Percentiles rank a stretch among this genome's conserved stretches.
Evolutionary conservation across 352 stramenopile genomes (phyloP).

Genomic region (Aphanomyces invadans): DNA sequence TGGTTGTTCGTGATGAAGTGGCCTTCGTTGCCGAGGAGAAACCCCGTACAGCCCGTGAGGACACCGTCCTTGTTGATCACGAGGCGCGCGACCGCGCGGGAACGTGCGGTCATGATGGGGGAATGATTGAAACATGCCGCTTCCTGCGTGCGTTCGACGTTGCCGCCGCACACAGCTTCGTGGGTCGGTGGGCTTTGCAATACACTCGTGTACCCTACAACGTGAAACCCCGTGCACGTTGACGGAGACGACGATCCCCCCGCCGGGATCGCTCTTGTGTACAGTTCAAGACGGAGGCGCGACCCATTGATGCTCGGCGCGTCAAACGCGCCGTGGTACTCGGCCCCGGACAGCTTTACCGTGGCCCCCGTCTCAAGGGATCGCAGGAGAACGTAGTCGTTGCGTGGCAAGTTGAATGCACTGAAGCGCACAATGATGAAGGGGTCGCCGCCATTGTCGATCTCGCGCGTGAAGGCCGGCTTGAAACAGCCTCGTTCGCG

Average conservation of each 20-base stretch:
- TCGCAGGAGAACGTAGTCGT: constrained; percentile 14
- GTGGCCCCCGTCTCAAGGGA: neutral
- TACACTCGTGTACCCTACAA: neutral
- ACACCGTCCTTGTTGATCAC: constrained; percentile 33
- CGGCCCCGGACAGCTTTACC: neutral
- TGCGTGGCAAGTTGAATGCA: constrained; percentile 2
- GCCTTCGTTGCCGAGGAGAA: constrained; percentile 47
- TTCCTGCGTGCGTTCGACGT: constrained; percentile 23
- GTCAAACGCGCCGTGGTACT: constrained; percentile 5
- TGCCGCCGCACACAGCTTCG: constrained; percentile 1
- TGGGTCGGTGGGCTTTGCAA: neutral
- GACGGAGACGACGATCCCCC: neutral
- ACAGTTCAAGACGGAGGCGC: constrained; percentile 6
- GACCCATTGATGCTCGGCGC: neutral
- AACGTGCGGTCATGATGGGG: constrained; percentile 48
- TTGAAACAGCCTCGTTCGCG: neutral
- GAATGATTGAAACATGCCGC: constrained; percentile 45
- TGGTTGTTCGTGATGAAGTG: constrained; percentile 65
- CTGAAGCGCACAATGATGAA: constrained; percentile 10
- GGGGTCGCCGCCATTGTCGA: neutral
- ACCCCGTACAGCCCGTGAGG: constrained; percentile 44
- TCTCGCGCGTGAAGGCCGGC: neutral
- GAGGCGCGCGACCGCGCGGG: constrained; percentile 43
- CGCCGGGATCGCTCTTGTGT: neutral
- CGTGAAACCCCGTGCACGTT: constrained; percentile 1